phyloP scores from a whole-genome alignment of 768 basidiomycete genomes.

The Mycena kentingensis region DNA sequence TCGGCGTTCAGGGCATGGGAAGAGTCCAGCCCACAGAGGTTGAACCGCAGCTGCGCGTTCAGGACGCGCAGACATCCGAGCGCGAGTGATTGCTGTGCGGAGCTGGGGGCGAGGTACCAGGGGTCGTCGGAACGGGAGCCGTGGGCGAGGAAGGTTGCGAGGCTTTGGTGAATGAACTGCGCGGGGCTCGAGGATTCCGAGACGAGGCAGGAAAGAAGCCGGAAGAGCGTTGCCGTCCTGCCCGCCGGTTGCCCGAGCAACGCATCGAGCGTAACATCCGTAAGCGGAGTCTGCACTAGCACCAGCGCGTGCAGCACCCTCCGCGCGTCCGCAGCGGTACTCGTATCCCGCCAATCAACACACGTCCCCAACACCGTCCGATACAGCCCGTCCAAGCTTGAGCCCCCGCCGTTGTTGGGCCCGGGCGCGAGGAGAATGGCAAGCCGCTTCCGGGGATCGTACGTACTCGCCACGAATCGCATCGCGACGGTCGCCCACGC shows the following conservation, averaged over 20 bases:
- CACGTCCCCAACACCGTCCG: background rate
- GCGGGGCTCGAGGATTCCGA: background rate
- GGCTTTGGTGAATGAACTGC: background rate
- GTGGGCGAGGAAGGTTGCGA: background rate
- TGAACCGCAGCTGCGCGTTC: conserved; percentile 11
- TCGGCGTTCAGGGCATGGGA: conserved; percentile 5
- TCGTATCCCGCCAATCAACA: background rate
- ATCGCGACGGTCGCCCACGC: background rate
- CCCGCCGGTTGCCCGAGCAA: background rate
- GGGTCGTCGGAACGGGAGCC: background rate
- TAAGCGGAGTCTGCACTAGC: background rate
- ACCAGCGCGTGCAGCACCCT: background rate
- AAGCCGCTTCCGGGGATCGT: background rate
- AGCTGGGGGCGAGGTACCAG: background rate
- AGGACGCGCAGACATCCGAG: conserved; percentile 9
- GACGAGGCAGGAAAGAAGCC: background rate
- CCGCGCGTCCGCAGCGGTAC: background rate
- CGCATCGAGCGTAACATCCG: background rate
- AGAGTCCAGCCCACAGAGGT: conserved; percentile 10
- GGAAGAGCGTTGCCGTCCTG: background rate
- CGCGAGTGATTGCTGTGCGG: conserved; percentile 2
- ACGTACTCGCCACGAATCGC: background rate
- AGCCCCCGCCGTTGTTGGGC: background rate
- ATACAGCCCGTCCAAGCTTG: background rate
- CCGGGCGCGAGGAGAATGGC: background rate